phyloP scores from a whole-genome alignment of 495 filamentous ascomycete genomes.

The Annulohypoxylon stygium region DNA sequence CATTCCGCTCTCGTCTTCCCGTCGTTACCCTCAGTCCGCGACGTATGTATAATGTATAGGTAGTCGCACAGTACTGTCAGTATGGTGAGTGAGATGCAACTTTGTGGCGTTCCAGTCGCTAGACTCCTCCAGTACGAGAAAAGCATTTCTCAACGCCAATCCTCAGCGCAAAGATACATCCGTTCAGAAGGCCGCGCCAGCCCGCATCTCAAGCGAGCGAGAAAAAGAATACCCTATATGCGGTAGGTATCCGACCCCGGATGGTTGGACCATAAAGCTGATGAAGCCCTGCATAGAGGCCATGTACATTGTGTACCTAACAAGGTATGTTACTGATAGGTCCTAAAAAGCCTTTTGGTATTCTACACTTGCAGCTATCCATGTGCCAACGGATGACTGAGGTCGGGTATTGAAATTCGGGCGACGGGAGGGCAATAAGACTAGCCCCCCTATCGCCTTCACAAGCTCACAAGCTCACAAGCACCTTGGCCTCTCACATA shows the following conservation, averaged over 20 bases:
- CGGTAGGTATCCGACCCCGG: slow-evolving; percentile 21
- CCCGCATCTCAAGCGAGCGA: slow-evolving; percentile 7
- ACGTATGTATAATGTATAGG: slow-evolving; percentile 8
- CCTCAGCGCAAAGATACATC: slow-evolving; percentile 20
- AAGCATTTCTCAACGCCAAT: slow-evolving; percentile 26
- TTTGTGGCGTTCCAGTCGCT: slow-evolving; percentile 28
- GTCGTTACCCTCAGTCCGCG: slow-evolving; percentile 14
- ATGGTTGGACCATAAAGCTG: slow-evolving; percentile 25
- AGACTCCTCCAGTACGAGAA: slow-evolving; percentile 23
- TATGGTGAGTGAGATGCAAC: slow-evolving; percentile 28
- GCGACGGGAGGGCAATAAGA: slow-evolving; percentile 15
- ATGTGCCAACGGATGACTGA: slow-evolving; percentile 17
- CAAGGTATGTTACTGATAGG: slow-evolving; percentile 14
- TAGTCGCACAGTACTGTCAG: slow-evolving; percentile 10
- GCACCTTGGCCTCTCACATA: slow-evolving; percentile 5
- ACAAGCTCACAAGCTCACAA: neutral
- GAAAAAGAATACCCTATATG: slow-evolving; percentile 25
- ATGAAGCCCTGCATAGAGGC: slow-evolving; percentile 36
- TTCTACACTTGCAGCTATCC: slow-evolving; percentile 31
- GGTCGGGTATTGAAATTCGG: slow-evolving; percentile 9
- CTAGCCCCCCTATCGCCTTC: slow-evolving; percentile 15
- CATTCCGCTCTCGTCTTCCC: slow-evolving; percentile 19
- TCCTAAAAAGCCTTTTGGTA: slow-evolving; percentile 16
- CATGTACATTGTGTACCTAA: slow-evolving; percentile 6
- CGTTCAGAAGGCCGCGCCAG: slow-evolving; percentile 8